Evolutionary conservation across 2,329 filamentous ascomycete species (phyloP).

Genomic region (Trichophyton schoenleinii): DNA sequence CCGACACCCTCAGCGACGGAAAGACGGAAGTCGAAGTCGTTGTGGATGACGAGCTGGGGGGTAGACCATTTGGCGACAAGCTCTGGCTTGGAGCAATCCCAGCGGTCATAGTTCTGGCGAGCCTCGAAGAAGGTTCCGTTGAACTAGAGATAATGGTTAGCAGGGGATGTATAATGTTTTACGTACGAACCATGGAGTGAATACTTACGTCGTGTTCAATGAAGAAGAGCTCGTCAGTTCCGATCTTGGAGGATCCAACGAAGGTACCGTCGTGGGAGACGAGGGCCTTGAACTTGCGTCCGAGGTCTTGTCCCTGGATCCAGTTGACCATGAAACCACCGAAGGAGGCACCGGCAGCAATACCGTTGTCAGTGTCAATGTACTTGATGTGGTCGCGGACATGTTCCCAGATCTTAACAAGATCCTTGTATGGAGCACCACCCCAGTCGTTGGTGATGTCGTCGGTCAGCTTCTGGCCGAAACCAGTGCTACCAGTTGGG

Average conservation of each 20-base stretch:
- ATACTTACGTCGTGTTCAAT: conserved; percentile 33
- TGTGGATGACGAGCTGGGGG: conserved; percentile 75
- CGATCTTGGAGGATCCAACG: conserved; percentile 42
- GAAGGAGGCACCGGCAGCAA: conserved; percentile 31
- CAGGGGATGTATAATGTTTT: neutral
- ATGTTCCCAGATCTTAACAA: conserved; percentile 66
- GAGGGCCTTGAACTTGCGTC: conserved; percentile 72
- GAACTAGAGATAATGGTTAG: conserved; percentile 23
- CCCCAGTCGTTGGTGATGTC: conserved; percentile 74
- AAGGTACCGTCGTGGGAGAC: conserved; percentile 84
- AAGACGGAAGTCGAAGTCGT: conserved; percentile 73
- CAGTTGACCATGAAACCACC: conserved; percentile 50
- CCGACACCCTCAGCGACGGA: conserved; percentile 67
- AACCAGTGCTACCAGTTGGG: conserved; percentile 71
- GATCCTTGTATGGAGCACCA: conserved; percentile 68
- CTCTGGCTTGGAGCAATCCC: conserved; percentile 49
- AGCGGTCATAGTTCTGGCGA: conserved; percentile 52
- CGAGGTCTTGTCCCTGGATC: conserved; percentile 78
- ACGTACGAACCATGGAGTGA: neutral
- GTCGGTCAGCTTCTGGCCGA: conserved; percentile 64
- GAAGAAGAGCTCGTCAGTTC: conserved; percentile 42
- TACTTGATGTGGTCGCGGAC: conserved; percentile 36
- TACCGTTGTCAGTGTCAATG: conserved; percentile 27
- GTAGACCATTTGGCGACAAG: conserved; percentile 59
- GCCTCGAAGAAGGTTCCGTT: conserved; percentile 41